These are phyloP conservation scores for Physaria fendleri DNA, from an alignment of 345 rosid genomes.

Conservation along the genomic window DNA sequence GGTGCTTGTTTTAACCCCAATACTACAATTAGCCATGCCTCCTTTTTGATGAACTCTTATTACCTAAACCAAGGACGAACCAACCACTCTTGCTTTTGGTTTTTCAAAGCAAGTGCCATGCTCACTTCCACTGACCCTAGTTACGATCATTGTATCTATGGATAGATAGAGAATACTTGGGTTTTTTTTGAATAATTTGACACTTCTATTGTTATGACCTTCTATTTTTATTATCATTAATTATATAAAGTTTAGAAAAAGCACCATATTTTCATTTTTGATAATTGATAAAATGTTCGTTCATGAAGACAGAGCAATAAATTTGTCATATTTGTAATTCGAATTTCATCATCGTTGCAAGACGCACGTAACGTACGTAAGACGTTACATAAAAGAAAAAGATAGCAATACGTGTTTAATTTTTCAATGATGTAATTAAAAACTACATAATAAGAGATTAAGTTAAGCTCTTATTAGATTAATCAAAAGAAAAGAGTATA, in stretches of 20 bases:
- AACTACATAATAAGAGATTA: no score
- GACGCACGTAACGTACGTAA: no score
- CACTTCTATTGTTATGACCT: not conserved
- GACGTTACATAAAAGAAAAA: no score
- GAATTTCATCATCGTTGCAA: no score
- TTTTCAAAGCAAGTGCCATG: not conserved
- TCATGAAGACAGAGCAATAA: no score
- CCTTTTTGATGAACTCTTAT: slow-evolving; percentile 58
- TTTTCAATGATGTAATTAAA: no score
- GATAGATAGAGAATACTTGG: not conserved
- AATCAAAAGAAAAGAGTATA: no score
- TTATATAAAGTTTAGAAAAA: not conserved
- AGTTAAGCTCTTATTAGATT: no score
- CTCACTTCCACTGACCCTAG: not conserved
- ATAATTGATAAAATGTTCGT: no score
- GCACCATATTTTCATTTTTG: no score
- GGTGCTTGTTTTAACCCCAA: slow-evolving; percentile 69
- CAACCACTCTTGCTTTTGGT: not conserved
- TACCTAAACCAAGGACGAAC: slow-evolving; percentile 3
- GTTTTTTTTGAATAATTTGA: not conserved
- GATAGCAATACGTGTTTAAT: no score
- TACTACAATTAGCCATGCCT: slow-evolving; percentile 50
- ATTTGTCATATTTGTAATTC: no score
- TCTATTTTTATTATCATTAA: not conserved
- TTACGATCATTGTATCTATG: not conserved